Percentiles rank a stretch among this genome's conserved stretches.
Evolutionary conservation across 148 eudicot genomes (phyloP).

Genomic region (Rhododendron vialii): DNA sequence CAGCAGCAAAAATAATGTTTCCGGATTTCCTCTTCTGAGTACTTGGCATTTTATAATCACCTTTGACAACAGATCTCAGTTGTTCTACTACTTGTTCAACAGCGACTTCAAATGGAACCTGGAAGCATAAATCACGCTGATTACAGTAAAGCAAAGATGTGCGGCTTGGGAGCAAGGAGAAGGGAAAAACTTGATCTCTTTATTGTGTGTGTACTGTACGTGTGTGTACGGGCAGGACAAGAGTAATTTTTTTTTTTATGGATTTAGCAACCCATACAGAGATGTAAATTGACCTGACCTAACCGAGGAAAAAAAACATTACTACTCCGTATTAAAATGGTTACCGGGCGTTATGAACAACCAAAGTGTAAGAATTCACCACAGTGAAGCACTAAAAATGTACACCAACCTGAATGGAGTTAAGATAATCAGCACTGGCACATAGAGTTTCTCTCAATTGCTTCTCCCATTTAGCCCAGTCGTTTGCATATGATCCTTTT

Average conservation of each 20-base stretch:
- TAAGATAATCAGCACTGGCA: constrained; percentile 54
- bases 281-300: background rate
- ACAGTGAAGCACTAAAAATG: background rate
- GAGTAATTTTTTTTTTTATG: background rate
- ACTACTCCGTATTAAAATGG: background rate
- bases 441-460: constrained; percentile 48
- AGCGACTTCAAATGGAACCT: constrained; percentile 85
- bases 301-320: background rate
- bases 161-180: background rate
- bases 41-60: constrained; percentile 55
- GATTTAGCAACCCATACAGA: background rate
- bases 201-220: background rate
- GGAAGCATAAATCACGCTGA: constrained; percentile 16
- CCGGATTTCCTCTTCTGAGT: constrained; percentile 70
- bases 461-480: constrained; percentile 90
- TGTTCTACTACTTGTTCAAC: constrained; percentile 64
- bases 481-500: constrained; percentile 76
- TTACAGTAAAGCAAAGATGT: background rate
- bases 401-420: constrained; percentile 63
- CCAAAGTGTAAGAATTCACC: background rate
- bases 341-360: background rate
- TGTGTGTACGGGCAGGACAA: background rate
- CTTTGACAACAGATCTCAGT: constrained; percentile 58
- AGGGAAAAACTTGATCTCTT: background rate
- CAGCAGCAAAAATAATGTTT: constrained; percentile 72